Conservation (phyloP, 2,329 filamentous ascomycete species). For the Aspergillus quadricinctus region DNA sequence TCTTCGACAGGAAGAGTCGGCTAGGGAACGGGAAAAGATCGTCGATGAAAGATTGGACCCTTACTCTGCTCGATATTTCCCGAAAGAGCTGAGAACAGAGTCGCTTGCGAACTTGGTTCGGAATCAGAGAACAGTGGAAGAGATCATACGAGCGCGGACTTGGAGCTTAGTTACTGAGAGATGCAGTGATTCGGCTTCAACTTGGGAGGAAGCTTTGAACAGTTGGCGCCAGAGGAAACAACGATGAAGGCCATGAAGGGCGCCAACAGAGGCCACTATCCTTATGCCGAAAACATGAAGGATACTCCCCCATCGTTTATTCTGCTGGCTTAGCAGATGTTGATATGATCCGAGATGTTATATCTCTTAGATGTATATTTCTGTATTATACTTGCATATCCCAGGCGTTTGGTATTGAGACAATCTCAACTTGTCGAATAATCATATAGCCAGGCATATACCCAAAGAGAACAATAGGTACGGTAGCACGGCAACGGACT, state of each 20-base stretch:
- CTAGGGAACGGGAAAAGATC: slow-evolving; percentile 65
- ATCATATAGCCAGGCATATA: background rate
- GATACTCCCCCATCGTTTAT: background rate
- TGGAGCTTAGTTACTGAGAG: slow-evolving; percentile 75
- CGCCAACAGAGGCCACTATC: background rate
- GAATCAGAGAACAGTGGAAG: slow-evolving; percentile 70
- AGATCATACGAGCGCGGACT: slow-evolving; percentile 71
- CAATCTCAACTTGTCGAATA: background rate
- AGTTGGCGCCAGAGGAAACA: slow-evolving; percentile 52
- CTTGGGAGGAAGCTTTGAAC: slow-evolving; percentile 63
- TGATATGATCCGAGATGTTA: background rate
- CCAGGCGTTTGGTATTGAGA: slow-evolving; percentile 1
- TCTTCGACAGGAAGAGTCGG: slow-evolving; percentile 64
- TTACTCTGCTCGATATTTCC: slow-evolving; percentile 80
- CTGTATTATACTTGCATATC: slow-evolving; percentile 13
- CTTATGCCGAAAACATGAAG: background rate
- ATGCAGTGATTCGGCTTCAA: slow-evolving; percentile 58
- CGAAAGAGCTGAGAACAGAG: slow-evolving; percentile 70
- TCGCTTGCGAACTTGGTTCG: slow-evolving; percentile 65
- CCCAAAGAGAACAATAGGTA: background rate
- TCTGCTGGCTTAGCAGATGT: background rate
- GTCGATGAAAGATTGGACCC: slow-evolving; percentile 89
- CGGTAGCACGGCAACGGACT: background rate
- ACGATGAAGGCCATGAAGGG: slow-evolving; percentile 6
- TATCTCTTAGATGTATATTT: slow-evolving; percentile 2